Percentiles rank a stretch among this genome's conserved stretches.
phyloP scores from a whole-genome alignment of 257 asterid genomes.

The Anisodus tanguticus region DNA sequence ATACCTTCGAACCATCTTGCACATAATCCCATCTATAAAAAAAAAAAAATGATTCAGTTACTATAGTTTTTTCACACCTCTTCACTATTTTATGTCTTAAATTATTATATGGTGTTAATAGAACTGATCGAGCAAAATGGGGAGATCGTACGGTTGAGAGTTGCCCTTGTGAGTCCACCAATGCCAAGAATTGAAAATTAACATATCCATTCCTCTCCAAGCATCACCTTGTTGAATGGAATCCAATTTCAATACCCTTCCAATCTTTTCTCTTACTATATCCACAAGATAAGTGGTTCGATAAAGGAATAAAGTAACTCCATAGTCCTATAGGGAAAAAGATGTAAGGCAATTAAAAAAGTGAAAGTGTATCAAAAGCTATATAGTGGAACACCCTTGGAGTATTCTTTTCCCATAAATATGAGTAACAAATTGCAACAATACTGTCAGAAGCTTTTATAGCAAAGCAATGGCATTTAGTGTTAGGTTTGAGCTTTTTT shows the following conservation, averaged over 20 bases:
- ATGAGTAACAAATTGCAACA: background rate
- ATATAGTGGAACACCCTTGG: background rate
- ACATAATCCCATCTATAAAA: conserved; percentile 61
- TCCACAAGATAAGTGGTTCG: conserved; percentile 76
- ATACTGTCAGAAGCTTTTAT: background rate
- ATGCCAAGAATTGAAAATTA: conserved; percentile 78
- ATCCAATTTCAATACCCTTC: conserved; percentile 62
- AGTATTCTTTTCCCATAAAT: background rate
- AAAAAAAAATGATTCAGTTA: background rate
- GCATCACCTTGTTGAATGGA: conserved; percentile 70
- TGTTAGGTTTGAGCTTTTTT: background rate
- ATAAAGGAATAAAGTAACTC: conserved; percentile 56
- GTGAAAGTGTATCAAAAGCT: background rate
- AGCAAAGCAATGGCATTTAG: background rate
- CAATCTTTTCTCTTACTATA: conserved; percentile 55
- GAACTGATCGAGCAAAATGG: background rate
- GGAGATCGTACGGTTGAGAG: conserved; percentile 55
- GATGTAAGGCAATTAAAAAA: background rate
- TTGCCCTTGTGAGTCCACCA: conserved; percentile 90
- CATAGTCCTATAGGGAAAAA: conserved; percentile 54
- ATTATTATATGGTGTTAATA: background rate
- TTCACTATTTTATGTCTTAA: background rate
- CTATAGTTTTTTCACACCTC: background rate
- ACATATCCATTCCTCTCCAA: conserved; percentile 84
- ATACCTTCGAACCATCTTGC: conserved; percentile 54